phyloP scores from a whole-genome alignment of 176 grass and related monocot genomes.

The Triticum turgidum region DNA sequence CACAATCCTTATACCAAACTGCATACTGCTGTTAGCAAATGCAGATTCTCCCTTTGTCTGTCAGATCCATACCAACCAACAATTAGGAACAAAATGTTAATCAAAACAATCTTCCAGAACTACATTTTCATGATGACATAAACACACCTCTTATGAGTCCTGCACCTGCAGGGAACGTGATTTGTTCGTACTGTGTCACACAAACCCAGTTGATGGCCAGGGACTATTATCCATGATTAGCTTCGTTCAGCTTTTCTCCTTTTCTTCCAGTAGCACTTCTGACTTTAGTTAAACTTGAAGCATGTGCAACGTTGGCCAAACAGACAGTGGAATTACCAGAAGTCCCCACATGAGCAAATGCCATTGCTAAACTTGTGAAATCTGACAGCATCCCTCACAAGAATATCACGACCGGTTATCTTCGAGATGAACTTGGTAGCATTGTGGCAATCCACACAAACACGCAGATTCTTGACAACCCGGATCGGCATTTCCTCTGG shows the following conservation, averaged over 20 bases:
- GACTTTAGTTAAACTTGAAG: conserved; percentile 18
- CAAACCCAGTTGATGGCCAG: not conserved
- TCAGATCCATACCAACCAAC: not conserved
- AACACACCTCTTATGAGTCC: conserved; percentile 13
- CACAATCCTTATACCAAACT: not conserved
- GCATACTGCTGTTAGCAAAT: not conserved
- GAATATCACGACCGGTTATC: conserved; percentile 62
- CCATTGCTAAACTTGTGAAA: conserved; percentile 70
- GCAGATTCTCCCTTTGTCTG: not conserved
- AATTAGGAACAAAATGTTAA: not conserved
- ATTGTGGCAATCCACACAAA: conserved; percentile 68
- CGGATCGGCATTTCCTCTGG: conserved; percentile 58
- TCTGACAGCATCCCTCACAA: conserved; percentile 62
- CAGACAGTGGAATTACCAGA: conserved; percentile 46
- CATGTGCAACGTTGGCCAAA: not conserved
- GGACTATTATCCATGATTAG: not conserved
- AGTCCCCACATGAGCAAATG: conserved; percentile 63
- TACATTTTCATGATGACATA: not conserved
- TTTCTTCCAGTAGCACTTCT: not conserved
- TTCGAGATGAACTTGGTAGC: conserved; percentile 72
- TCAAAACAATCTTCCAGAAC: not conserved
- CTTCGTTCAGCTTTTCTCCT: not conserved
- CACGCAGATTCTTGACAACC: conserved; percentile 65
- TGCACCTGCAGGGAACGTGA: not conserved
- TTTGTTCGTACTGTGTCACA: not conserved